Base-by-base conservation (phyloP, 768 basidiomycete genomes). In the Calocybe gangraenosa region DNA sequence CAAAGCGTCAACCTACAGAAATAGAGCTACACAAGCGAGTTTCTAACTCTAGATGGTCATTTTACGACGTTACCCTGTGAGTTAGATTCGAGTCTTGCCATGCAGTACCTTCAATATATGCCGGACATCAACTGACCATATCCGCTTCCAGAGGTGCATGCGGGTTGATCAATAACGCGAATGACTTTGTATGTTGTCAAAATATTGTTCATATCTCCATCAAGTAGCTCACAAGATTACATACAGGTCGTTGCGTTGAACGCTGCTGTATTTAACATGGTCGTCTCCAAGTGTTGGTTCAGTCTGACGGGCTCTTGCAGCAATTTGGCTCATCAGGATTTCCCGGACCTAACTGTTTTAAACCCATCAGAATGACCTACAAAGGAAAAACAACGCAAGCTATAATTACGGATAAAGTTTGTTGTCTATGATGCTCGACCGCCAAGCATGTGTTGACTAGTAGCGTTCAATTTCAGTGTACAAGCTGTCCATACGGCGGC, bases 261-360 rank as follows among this genome's bases (percentile, higher is more conserved):
- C 57, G 58, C 65, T 49, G 48, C 56, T 8, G 72, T 75, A 46
- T 33, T 69, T 40, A 6, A 14, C 11, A 30, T 25, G 22, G 42
- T 44, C 20, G 14, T 14, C 18, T 7, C 25, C 25, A 11, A 28
- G 5, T 28, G 11, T 28, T 28, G 11, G 6, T 6, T 5, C 25
- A 11, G 25, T 6, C 11, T 28, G 25, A 28, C 11, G 5, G 5
- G 6, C 11, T 28, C 25, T 28, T 28, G 25, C 11, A 28, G 25
- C 25, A 28, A 28, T 28, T 28, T 11, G 25, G 25, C 11, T n/a
- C n/a, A n/a, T n/a, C n/a, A n/a, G 74, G 75, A 5, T 85, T 79
- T 60, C 84, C 87, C 4, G 79, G 84, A 1, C 78, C 79, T 17
- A 41, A 79, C 31, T 92, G 89, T 62, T 75, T 75, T 58, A 65